Conservation (phyloP, 768 basidiomycete genomes). For the Leccinum boreale region DNA sequence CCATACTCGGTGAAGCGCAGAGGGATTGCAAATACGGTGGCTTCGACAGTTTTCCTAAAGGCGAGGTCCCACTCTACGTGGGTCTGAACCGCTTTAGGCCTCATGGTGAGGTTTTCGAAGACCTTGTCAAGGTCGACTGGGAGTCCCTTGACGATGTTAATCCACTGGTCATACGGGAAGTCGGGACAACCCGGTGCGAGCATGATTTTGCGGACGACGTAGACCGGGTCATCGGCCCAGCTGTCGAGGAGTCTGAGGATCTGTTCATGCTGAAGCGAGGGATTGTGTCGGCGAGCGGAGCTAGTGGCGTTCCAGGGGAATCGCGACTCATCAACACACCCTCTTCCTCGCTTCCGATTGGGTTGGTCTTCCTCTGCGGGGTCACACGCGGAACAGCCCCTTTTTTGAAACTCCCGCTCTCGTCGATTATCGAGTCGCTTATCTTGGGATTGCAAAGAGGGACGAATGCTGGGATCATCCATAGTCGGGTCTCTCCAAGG, state of each 20-base stretch:
- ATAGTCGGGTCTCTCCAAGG: too few species aligned
- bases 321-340: neutral
- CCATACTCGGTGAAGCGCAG: neutral
- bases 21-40: neutral
- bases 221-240: neutral
- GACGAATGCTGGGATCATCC: too few species aligned
- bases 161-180: neutral
- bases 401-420: too few species aligned
- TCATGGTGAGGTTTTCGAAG: neutral
- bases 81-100: neutral
- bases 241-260: neutral
- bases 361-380: neutral
- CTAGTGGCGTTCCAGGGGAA: neutral
- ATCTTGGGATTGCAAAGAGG: too few species aligned
- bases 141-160: neutral
- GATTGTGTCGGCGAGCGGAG: neutral
- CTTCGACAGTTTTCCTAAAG: neutral
- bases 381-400: too few species aligned
- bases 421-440: too few species aligned
- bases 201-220: neutral
- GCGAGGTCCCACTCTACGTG: neutral
- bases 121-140: neutral
- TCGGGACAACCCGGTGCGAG: neutral
- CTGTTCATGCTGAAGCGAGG: neutral
- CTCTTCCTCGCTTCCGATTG: neutral